Conservation (phyloP, 2,329 filamentous ascomycete species). For the Claviceps pazoutovae region DNA sequence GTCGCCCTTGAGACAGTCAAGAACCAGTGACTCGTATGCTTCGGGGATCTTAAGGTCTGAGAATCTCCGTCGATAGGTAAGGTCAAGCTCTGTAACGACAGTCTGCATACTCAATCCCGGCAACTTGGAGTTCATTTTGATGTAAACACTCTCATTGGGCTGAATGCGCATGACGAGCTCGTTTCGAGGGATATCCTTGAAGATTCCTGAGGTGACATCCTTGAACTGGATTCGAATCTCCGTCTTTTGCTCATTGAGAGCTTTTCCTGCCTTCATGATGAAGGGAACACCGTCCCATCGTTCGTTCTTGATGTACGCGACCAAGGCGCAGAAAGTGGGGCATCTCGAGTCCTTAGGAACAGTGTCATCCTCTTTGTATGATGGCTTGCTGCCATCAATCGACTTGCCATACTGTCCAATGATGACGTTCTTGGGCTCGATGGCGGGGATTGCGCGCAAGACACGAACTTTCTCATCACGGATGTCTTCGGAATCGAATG, state of each 20-base stretch:
- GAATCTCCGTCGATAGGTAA: slow-evolving; percentile 96
- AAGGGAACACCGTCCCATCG: slow-evolving; percentile 98
- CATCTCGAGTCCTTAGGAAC: slow-evolving; percentile 95
- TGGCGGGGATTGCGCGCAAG: slow-evolving; percentile 79
- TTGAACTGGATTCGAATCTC: slow-evolving; percentile 99
- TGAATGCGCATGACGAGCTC: slow-evolving; percentile 98
- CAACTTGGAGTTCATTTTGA: slow-evolving; percentile 99
- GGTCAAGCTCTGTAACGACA: slow-evolving; percentile 92
- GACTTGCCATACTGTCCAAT: slow-evolving; percentile 98
- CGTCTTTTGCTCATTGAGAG: slow-evolving; percentile 98
- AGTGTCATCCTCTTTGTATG: slow-evolving; percentile 97
- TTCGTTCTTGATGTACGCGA: slow-evolving; percentile 99
- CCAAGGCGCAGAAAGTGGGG: slow-evolving; percentile 94
- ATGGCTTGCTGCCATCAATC: slow-evolving; percentile 87
- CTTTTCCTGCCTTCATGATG: slow-evolving; percentile 98
- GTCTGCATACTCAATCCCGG: slow-evolving; percentile 99
- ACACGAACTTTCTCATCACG: slow-evolving; percentile 98
- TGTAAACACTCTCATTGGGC: slow-evolving; percentile 98
- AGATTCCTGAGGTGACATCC: slow-evolving; percentile 97
- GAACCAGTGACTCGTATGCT: slow-evolving; percentile 93
- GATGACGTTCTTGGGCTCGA: slow-evolving; percentile 99
- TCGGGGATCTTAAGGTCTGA: slow-evolving; percentile 98
- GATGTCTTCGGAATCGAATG: slow-evolving; percentile 95
- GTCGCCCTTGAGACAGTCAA: slow-evolving; percentile 95
- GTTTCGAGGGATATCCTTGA: slow-evolving; percentile 98